phyloP scores from a whole-genome alignment of 371 early-diverging fungal species.

The Mortierella sp. region DNA sequence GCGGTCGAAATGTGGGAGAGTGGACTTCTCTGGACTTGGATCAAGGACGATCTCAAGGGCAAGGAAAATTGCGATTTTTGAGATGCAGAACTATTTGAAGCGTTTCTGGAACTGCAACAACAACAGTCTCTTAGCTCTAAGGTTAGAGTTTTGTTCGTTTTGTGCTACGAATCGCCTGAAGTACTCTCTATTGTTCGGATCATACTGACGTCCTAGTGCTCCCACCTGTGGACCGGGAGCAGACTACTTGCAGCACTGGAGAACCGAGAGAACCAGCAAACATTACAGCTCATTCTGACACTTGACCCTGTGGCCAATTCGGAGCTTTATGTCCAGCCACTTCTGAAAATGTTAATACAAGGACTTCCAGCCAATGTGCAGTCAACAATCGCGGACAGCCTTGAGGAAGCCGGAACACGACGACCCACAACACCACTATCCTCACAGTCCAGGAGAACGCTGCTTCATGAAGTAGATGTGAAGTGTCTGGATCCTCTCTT shows the following conservation, averaged over 20 bases:
- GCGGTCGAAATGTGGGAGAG: slow-evolving; percentile 21
- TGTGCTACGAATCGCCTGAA: no score
- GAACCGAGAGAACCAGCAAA: slow-evolving; percentile 19
- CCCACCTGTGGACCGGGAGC: background rate
- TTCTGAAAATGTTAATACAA: slow-evolving; percentile 7
- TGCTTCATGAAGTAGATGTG: slow-evolving; percentile 12
- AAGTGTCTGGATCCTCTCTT: slow-evolving; percentile 22
- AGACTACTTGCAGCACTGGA: slow-evolving; percentile 40
- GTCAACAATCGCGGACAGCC: background rate
- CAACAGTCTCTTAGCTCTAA: slow-evolving; percentile 21
- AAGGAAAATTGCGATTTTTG: slow-evolving; percentile 16
- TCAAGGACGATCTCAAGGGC: slow-evolving; percentile 5
- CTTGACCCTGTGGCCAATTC: slow-evolving; percentile 38
- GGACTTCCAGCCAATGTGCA: slow-evolving; percentile 4
- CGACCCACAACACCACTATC: background rate
- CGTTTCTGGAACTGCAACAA: slow-evolving; percentile 21
- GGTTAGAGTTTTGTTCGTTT: no score
- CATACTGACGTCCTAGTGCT: background rate
- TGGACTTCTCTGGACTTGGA: slow-evolving; percentile 16
- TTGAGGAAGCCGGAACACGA: background rate
- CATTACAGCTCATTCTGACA: slow-evolving; percentile 23
- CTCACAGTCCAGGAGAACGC: background rate
- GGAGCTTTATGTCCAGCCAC: slow-evolving; percentile 33
- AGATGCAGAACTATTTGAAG: slow-evolving; percentile 21
- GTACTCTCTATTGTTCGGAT: no score